Evolutionary conservation across 768 basidiomycete genomes (phyloP), one percentile per base, ranked within the genome.

Genomic region (Strobilomyces dryophilus): DNA sequence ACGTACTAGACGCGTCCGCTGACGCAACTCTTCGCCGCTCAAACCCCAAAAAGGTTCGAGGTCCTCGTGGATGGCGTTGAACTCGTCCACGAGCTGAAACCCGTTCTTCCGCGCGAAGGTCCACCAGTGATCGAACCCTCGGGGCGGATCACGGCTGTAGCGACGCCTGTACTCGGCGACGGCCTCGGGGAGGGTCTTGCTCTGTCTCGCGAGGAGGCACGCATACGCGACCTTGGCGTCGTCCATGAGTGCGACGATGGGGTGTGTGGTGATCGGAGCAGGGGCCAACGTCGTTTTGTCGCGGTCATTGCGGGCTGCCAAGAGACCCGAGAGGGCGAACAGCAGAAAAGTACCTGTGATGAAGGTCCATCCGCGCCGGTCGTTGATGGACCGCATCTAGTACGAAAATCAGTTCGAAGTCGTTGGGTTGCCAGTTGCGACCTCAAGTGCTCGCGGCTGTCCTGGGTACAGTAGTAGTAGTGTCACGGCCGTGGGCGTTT

Each of bases 61-160:
- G 66, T 98, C 95, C 48, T 78, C 75, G 32, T 80, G 64, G n/a
- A 95, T 76, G 5, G 79, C 78, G 54, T 92, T 91, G 62, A 92
- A 98, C 66, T 98, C 95, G 68, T 98, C 95, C 5, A 89, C 75
- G 71, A 98, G 82, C 61, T 84, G 81, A 44, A 90, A 85, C 7
- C 80, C 71, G 68, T 92, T 80, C 52, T 82, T 74, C 66, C 79
- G 73, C 14, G 86, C 89, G 68, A 92, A 98, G 42, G 70, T 65
- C 81, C 84, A 95, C 95, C 95, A 98, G 27, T 79, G 72, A 64
- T 93, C 95, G 58, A 98, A 99, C 1, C 94, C 95, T 40, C 79
- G 81, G 0, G 97, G 95, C 5, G 97, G 97, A 34, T 82, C 72
- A 35, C 89, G 80, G 10, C 74, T 74, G 69, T 95, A 94, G 53